These are phyloP conservation scores for Podila horticola DNA, from an alignment of 192 early-diverging fungal genomes.

Conservation along the genomic window DNA sequence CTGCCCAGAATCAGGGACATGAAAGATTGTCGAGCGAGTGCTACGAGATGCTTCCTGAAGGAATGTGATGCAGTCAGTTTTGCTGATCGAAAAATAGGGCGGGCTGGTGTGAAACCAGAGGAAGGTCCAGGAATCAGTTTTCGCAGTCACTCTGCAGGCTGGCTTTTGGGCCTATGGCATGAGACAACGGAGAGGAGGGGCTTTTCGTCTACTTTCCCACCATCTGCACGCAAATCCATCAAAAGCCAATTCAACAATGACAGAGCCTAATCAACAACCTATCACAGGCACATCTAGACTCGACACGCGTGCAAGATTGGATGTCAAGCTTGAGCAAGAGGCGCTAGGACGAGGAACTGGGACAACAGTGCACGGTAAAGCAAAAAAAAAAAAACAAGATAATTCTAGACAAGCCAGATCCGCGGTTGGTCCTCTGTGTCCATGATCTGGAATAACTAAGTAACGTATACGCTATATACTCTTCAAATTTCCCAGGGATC, in stretches of 20 bases:
- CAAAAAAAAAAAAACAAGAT: too few species aligned
- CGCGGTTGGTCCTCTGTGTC: too few species aligned
- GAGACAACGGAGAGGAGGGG: background rate
- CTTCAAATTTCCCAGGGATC: slow-evolving; percentile 11
- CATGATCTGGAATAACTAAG: too few species aligned
- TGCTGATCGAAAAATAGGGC: too few species aligned
- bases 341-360: slow-evolving; percentile 11
- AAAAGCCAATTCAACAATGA: slow-evolving; percentile 7
- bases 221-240: slow-evolving; percentile 26
- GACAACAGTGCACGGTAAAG: slow-evolving; percentile 32
- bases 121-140: background rate
- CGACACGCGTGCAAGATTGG: slow-evolving; percentile 9
- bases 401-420: too few species aligned
- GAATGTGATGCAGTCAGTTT: too few species aligned
- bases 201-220: background rate
- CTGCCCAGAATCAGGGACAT: background rate
- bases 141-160: background rate
- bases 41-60: too few species aligned
- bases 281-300: slow-evolving; percentile 12
- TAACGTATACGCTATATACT: background rate
- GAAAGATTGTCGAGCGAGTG: background rate
- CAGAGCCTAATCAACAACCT: slow-evolving; percentile 3
- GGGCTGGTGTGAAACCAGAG: background rate
- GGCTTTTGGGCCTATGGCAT: background rate
- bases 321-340: slow-evolving; percentile 16